A percentile compares a stretch with the other conserved stretches of the same genome.
Conservation (phyloP, 495 filamentous ascomycete genomes). For the Cercophora newfieldiana region DNA sequence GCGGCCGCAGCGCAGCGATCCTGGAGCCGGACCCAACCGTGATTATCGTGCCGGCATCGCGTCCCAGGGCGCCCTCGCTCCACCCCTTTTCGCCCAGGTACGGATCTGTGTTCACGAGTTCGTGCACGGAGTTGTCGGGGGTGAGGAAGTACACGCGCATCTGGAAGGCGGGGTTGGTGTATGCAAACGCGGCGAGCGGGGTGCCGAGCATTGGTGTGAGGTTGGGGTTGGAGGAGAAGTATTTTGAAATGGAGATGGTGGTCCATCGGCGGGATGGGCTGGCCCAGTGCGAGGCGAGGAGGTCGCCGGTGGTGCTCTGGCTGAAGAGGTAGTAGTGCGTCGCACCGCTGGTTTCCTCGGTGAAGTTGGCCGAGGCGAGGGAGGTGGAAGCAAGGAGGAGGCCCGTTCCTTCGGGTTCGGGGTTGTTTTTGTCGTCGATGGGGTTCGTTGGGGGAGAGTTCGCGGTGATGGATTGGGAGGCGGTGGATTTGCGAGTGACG, state of each 20-base stretch:
- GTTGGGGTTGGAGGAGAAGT: neutral
- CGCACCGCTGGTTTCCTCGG: neutral
- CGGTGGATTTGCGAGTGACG: neutral
- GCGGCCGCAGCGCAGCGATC: slow-evolving; percentile 7
- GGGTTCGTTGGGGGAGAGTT: neutral
- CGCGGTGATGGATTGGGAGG: neutral
- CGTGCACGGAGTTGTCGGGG: neutral
- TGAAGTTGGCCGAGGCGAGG: slow-evolving; percentile 1
- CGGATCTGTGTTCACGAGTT: neutral
- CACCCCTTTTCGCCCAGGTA: neutral
- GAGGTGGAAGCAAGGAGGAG: neutral
- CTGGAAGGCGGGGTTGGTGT: slow-evolving; percentile 1
- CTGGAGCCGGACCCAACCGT: neutral
- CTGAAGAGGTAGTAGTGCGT: neutral
- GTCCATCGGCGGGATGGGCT: neutral
- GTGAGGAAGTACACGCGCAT: slow-evolving; percentile 1
- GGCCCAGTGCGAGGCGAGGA: neutral
- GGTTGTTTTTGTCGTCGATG: neutral
- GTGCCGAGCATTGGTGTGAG: neutral
- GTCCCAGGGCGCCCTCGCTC: neutral
- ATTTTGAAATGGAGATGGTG: neutral
- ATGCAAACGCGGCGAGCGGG: neutral
- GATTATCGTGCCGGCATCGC: neutral
- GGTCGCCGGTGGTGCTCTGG: neutral
- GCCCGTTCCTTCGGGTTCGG: neutral